Conservation (phyloP, 257 asterid species). For the Lavandula angustifolia region DNA sequence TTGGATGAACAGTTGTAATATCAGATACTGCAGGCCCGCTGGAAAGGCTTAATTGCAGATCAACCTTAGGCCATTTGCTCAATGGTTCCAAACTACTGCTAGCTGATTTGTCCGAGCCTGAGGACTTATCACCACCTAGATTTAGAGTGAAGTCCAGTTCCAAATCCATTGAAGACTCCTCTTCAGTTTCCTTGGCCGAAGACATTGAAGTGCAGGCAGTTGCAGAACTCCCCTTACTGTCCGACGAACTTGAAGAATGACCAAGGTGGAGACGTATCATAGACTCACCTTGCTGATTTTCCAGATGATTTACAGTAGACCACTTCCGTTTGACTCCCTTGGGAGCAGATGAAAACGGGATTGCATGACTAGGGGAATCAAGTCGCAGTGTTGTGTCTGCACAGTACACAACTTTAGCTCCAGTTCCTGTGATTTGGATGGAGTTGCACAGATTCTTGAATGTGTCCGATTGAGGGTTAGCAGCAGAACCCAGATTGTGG, state of each 20-base stretch:
- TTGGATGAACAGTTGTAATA: conserved; percentile 51
- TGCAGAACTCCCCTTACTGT: conserved; percentile 91
- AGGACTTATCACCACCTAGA: conserved; percentile 68
- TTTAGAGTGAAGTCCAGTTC: conserved; percentile 84
- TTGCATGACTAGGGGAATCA: conserved; percentile 55
- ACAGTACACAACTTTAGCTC: conserved; percentile 42
- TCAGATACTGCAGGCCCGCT: conserved; percentile 70
- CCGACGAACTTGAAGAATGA: conserved; percentile 88
- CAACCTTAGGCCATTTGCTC: conserved; percentile 54
- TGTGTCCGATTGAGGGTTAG: conserved; percentile 59
- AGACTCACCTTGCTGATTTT: conserved; percentile 43
- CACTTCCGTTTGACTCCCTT: conserved; percentile 81
- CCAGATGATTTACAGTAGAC: conserved; percentile 46
- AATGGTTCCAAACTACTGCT: conserved; percentile 40
- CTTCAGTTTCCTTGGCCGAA: conserved; percentile 86
- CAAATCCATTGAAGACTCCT: conserved; percentile 82
- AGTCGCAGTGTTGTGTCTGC: conserved; percentile 83
- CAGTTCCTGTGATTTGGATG: conserved; percentile 48
- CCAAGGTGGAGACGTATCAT: conserved; percentile 69
- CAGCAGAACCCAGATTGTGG: conserved; percentile 64
- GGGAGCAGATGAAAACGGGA: conserved; percentile 39
- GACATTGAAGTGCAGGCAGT: conserved; percentile 82
- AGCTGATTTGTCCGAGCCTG: conserved; percentile 47
- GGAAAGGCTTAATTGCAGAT: conserved; percentile 77
- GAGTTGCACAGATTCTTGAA: conserved; percentile 66